A percentile compares a stretch with the other conserved stretches of the same genome.
phyloP scores from a whole-genome alignment of 1,139 yeast genomes.

The Schwanniomyces etchellsii region DNA sequence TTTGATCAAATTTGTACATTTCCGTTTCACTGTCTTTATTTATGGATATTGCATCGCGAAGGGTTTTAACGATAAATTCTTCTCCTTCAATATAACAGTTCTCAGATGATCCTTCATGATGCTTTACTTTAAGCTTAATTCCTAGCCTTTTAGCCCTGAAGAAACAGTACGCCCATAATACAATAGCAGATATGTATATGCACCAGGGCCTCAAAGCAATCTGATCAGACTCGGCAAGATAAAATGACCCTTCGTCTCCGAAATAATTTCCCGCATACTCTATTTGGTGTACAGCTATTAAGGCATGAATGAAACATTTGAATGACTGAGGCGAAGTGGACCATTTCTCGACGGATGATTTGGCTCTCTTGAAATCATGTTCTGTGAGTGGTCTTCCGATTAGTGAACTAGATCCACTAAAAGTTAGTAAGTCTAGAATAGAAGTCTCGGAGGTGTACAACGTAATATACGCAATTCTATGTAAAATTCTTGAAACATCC shows the following conservation, averaged over 20 bases:
- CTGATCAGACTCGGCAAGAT: not conserved
- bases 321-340: not conserved
- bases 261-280: not conserved
- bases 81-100: not conserved
- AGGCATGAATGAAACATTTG: not conserved
- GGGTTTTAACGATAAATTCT: not conserved
- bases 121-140: not conserved
- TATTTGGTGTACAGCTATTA: not conserved
- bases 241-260: not conserved
- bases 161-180: not conserved
- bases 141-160: constrained; percentile 1
- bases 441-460: not conserved
- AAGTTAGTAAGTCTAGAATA: not conserved
- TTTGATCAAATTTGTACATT: too few species aligned
- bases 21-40: not conserved
- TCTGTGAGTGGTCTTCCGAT: not conserved
- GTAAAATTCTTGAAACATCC: not conserved
- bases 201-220: constrained; percentile 1
- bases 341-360: not conserved
- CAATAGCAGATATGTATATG: not conserved
- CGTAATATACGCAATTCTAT: not conserved
- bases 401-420: not conserved
- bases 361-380: not conserved
- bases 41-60: not conserved
- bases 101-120: not conserved